Percentiles rank a stretch among this genome's conserved stretches.
Evolutionary conservation across 2,329 filamentous ascomycete species (phyloP).

Genomic region (Leptographium wingfieldii): DNA sequence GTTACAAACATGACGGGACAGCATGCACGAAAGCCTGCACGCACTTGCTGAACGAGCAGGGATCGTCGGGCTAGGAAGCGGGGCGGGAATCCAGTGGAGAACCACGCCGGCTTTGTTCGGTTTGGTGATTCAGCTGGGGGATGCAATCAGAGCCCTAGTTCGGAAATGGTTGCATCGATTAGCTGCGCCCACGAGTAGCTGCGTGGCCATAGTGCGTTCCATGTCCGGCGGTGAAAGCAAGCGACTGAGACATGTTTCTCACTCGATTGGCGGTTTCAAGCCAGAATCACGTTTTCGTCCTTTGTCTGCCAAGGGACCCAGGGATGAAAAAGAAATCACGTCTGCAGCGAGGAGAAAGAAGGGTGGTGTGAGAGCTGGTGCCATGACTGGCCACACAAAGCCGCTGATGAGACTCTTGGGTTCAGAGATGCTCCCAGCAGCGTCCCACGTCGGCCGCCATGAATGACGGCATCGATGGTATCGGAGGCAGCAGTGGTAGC

Average conservation of each 20-base stretch:
- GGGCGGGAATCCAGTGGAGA: background rate
- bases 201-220: background rate
- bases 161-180: background rate
- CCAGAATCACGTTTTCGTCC: background rate
- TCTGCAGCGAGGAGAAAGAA: background rate
- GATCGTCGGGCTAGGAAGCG: background rate
- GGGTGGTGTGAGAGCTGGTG: background rate
- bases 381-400: background rate
- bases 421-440: no score
- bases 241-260: background rate
- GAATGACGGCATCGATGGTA: no score
- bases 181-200: background rate
- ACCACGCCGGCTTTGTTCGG: background rate
- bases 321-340: background rate
- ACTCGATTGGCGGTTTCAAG: background rate
- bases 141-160: background rate
- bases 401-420: no score
- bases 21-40: background rate
- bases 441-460: no score
- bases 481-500: background rate
- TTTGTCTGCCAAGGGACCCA: background rate
- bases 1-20: background rate
- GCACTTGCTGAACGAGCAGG: background rate
- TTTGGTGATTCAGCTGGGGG: background rate
- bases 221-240: background rate